phyloP scores from a whole-genome alignment of 768 basidiomycete genomes.

The Trametes gibbosa region DNA sequence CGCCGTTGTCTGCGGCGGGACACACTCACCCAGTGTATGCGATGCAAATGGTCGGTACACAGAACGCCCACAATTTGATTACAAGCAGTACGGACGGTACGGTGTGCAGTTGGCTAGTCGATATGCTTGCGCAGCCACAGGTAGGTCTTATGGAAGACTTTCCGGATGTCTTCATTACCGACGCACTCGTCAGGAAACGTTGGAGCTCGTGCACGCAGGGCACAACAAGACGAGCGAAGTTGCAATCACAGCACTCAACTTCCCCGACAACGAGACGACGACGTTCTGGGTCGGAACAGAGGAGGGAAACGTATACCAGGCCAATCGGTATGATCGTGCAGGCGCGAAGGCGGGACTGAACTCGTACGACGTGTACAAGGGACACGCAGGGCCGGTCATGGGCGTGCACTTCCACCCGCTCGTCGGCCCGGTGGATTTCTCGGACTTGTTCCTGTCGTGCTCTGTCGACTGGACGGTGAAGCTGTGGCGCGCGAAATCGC shows the following conservation, averaged over 20 bases:
- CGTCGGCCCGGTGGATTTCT: slow-evolving; percentile 89
- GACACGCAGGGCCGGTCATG: slow-evolving; percentile 91
- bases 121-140: slow-evolving; percentile 98
- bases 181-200: slow-evolving; percentile 67
- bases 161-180: not conserved
- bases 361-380: slow-evolving; percentile 88
- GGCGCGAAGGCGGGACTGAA: slow-evolving; percentile 96
- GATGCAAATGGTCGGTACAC: slow-evolving; percentile 97
- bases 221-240: slow-evolving; percentile 98
- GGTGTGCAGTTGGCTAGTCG: slow-evolving; percentile 96
- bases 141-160: slow-evolving; percentile 37
- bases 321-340: slow-evolving; percentile 94
- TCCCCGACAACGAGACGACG: slow-evolving; percentile 94
- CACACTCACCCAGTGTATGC: slow-evolving; percentile 99
- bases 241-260: slow-evolving; percentile 89
- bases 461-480: slow-evolving; percentile 99
- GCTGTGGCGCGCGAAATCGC: slow-evolving; percentile 83
- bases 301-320: slow-evolving; percentile 96
- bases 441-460: slow-evolving; percentile 88
- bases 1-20: slow-evolving; percentile 91
- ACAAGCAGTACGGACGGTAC: slow-evolving; percentile 96
- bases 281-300: slow-evolving; percentile 99
- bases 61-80: slow-evolving; percentile 97
- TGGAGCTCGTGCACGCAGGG: slow-evolving; percentile 83
- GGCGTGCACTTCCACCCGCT: slow-evolving; percentile 94